phyloP scores from a whole-genome alignment of 441 rosid genomes.

The Arabidopsis lyrata region DNA sequence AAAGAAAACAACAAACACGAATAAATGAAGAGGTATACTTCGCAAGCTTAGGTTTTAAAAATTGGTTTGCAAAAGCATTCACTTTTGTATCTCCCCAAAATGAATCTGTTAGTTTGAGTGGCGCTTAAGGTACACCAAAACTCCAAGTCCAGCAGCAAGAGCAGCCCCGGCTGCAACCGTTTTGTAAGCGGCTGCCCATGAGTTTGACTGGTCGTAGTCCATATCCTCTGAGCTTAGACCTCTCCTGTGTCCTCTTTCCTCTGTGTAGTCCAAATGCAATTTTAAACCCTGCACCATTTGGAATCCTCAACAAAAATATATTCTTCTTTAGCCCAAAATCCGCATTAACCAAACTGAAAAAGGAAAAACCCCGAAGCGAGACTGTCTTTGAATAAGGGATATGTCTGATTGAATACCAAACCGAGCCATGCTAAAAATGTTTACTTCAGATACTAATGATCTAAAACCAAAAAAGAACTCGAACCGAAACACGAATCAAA shows the following conservation, averaged over 20 bases:
- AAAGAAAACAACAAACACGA: not conserved
- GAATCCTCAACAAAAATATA: slow-evolving; percentile 24
- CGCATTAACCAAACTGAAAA: not conserved
- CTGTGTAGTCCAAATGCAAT: slow-evolving; percentile 79
- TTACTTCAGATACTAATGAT: not conserved
- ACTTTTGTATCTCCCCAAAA: not conserved
- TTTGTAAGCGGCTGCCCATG: slow-evolving; percentile 90
- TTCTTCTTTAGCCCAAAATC: slow-evolving; percentile 24
- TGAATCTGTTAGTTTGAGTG: slow-evolving; percentile 51
- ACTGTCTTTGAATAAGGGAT: not conserved
- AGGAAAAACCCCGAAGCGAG: not conserved
- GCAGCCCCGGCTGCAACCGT: slow-evolving; percentile 94
- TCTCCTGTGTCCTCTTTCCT: slow-evolving; percentile 43
- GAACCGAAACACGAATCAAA: not conserved
- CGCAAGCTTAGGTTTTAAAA: not conserved
- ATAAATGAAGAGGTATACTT: slow-evolving; percentile 14
- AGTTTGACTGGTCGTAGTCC: slow-evolving; percentile 67
- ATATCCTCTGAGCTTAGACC: slow-evolving; percentile 53
- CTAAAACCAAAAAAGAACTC: not conserved
- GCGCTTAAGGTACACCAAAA: slow-evolving; percentile 80
- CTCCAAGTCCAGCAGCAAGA: slow-evolving; percentile 80
- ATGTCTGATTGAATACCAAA: not conserved
- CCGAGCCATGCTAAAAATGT: not conserved
- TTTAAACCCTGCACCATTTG: slow-evolving; percentile 73
- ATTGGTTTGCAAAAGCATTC: not conserved